Conservation (phyloP, 129 eudicot species). For the Flaveria ramosissima region DNA sequence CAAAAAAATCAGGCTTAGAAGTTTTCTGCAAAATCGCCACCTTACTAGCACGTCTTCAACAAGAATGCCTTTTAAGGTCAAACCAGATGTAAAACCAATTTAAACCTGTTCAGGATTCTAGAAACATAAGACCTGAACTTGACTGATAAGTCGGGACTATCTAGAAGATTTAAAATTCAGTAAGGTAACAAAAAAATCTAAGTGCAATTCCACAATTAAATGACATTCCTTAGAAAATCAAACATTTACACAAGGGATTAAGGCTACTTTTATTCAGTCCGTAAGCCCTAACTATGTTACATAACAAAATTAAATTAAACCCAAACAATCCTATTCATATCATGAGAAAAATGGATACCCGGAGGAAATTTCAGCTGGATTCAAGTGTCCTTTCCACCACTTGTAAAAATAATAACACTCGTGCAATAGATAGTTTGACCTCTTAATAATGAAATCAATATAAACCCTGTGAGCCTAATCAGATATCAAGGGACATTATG, state of each 20-base stretch:
- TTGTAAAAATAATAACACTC: not conserved
- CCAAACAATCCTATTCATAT: not conserved
- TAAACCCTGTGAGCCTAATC: not conserved
- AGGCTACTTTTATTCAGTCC: too few relatives aligned
- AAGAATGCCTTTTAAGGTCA: not conserved
- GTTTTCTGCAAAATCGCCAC: too few relatives aligned
- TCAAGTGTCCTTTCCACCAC: not conserved
- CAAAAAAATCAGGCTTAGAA: too few relatives aligned
- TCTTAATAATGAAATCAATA: not conserved
- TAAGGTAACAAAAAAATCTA: not conserved
- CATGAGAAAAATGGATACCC: not conserved
- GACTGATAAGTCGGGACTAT: not conserved
- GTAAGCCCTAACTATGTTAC: too few relatives aligned
- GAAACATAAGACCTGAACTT: not conserved
- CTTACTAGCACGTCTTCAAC: too few relatives aligned
- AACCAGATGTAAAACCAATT: not conserved
- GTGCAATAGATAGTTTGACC: not conserved
- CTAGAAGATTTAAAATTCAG: not conserved
- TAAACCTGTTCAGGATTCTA: not conserved
- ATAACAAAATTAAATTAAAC: not conserved
- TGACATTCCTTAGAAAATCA: not conserved
- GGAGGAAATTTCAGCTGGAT: not conserved
- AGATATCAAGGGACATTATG: not conserved
- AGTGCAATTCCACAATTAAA: not conserved
- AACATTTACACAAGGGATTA: not conserved